Evolutionary conservation across 176 grass and related monocot species (phyloP).

Genomic region (Urochloa ruziziensis): DNA sequence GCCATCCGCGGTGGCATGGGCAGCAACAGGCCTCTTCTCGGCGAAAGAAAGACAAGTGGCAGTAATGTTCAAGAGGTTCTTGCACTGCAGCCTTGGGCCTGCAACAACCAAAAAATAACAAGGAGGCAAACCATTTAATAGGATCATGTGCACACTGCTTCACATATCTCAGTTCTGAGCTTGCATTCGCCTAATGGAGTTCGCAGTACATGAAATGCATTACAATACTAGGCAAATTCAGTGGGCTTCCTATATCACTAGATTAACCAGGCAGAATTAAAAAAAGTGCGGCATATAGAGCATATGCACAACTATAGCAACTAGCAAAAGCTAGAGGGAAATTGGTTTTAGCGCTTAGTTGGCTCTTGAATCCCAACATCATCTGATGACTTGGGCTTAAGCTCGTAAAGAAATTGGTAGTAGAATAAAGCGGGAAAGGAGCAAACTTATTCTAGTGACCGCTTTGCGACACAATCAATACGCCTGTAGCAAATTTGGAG

Average conservation of each 20-base stretch:
- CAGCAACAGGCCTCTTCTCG: conserved; percentile 49
- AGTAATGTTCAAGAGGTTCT: conserved; percentile 27
- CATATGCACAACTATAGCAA: background rate
- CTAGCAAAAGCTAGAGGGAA: no score
- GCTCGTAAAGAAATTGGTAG: background rate
- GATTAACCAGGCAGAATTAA: background rate
- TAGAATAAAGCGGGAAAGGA: background rate
- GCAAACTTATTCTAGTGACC: background rate
- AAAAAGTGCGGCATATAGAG: background rate
- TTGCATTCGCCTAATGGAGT: background rate
- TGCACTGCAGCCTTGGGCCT: conserved; percentile 61
- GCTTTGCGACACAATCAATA: background rate
- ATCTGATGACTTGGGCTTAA: no score
- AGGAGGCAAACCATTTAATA: conserved; percentile 1
- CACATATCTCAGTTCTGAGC: background rate
- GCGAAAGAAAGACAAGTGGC: conserved; percentile 4
- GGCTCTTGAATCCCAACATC: no score
- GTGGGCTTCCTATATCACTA: background rate
- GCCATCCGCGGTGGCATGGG: conserved; percentile 47
- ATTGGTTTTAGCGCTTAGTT: no score
- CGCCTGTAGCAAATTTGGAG: background rate
- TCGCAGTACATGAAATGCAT: background rate
- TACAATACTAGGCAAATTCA: background rate
- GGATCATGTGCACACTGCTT: background rate
- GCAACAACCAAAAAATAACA: conserved; percentile 17